Evolutionary conservation across 2,329 filamentous ascomycete genomes (phyloP), one percentile per base, ranked within the genome.

Genomic region (Pseudofabraea citricarpa): DNA sequence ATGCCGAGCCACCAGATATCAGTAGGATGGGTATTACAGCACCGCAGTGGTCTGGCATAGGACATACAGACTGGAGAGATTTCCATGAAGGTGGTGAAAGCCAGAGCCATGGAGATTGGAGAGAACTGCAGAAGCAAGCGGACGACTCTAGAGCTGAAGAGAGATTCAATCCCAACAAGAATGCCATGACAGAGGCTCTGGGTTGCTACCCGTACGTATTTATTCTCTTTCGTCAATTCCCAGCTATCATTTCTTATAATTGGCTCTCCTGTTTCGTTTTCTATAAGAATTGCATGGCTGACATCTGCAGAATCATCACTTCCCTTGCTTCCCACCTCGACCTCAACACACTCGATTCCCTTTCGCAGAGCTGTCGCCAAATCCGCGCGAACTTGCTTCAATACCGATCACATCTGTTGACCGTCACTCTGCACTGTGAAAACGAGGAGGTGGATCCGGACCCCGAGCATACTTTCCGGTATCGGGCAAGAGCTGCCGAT

Each of bases 331-430:
- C 80, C 23, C 77, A 79, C 54, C 80, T 96, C 61, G 91, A 97
- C 62, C 77, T 95, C 40, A 95, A 91, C 64, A 85, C 87, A 12
- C 78, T 96, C 56, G 84, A 95, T 64, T 82, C 84, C 51, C 79
- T 97, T 16, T 87, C 90, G 40, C 79, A 79, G 43, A 90, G 88
- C 43, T 95, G 89, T 63, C 86, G 85, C 40, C 82, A 87, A 58
- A 79, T 95, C 50, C 87, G 87, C 53, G 74, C 75, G 44, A 87
- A 83, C 53, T 75, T 97, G 19, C 70, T 94, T 33, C 87, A 90
- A 56, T 90, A 87, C 64, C 84, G 88, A 57, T 73, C 71, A 39
- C 79, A 85, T 52, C 76, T 96, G 15, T 72, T 93, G 40, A 73
- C 72, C 27, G 81, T 84, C 48, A 91, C 89, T 2, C 73, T 96